These are phyloP conservation scores for Salvia sclarea DNA, from an alignment of 305 asterid genomes.

Conservation along the genomic window DNA sequence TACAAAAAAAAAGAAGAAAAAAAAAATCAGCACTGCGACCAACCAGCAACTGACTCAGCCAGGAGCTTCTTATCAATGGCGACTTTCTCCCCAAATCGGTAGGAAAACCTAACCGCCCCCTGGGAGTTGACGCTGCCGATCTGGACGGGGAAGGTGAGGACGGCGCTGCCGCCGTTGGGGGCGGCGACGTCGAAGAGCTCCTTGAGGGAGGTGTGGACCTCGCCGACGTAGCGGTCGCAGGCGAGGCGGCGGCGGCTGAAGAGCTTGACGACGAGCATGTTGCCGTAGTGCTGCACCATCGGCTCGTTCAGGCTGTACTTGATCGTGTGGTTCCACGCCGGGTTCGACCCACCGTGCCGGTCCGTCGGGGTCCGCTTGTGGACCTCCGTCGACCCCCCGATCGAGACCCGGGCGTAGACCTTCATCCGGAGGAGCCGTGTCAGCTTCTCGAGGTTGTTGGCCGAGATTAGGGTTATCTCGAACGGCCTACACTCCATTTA, in stretches of 20 bases:
- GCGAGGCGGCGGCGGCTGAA: conserved; percentile 55
- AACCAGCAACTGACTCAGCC: conserved; percentile 47
- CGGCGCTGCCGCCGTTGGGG: conserved; percentile 43
- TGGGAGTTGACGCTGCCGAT: conserved; percentile 49
- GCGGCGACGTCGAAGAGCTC: conserved; percentile 47
- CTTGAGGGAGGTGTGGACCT: conserved; percentile 51
- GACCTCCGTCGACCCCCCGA: conserved; percentile 36
- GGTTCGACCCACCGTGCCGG: conserved; percentile 53
- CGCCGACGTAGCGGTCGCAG: conserved; percentile 56
- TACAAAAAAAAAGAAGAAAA: not conserved
- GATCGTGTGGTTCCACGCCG: conserved; percentile 65
- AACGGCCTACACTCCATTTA: conserved; percentile 59
- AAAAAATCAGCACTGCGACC: conserved; percentile 30
- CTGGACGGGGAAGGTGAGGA: conserved; percentile 44
- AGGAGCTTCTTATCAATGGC: conserved; percentile 41
- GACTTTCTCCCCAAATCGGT: conserved; percentile 52
- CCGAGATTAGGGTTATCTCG: conserved; percentile 53
- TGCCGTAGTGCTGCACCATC: conserved; percentile 42
- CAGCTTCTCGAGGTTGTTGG: conserved; percentile 46
- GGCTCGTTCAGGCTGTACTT: conserved; percentile 46
- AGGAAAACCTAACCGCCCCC: conserved; percentile 50
- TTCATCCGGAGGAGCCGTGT: conserved; percentile 48
- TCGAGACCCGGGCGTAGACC: conserved; percentile 53
- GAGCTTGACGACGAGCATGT: conserved; percentile 52
- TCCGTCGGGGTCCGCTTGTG: conserved; percentile 55